phyloP scores from a whole-genome alignment of 140 eudicot species.

The Flaveria floridana region DNA sequence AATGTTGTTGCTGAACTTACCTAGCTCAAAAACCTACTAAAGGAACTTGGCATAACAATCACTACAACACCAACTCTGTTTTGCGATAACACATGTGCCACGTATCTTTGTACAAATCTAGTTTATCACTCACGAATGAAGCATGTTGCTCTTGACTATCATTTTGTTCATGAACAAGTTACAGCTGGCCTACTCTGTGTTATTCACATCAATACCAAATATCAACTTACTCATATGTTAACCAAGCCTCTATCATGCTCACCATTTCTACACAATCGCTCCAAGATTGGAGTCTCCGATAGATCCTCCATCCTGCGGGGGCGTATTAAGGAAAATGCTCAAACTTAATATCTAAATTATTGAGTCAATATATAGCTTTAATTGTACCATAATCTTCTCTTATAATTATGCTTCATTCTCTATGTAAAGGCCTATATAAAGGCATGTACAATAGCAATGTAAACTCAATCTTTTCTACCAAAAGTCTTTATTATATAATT shows the following conservation, averaged over 20 bases:
- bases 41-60: too few relatives aligned
- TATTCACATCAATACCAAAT: neutral
- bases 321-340: neutral
- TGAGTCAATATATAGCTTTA: neutral
- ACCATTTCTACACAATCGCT: neutral
- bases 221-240: neutral
- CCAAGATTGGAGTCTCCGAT: conserved; percentile 4
- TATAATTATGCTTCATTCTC: neutral
- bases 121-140: too few relatives aligned
- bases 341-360: neutral
- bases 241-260: neutral
- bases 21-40: too few relatives aligned
- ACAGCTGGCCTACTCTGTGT: neutral
- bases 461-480: neutral
- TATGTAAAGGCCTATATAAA: neutral
- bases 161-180: neutral
- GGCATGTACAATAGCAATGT: neutral
- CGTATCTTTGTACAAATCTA: too few relatives aligned
- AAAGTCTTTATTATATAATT: neutral
- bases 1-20: too few relatives aligned
- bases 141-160: too few relatives aligned
- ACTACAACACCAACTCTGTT: too few relatives aligned
- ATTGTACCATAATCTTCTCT: neutral
- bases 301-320: conserved; percentile 4
- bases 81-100: too few relatives aligned